Base-by-base conservation (phyloP, 345 rosid species). In the Eucalyptus melliodora region DNA sequence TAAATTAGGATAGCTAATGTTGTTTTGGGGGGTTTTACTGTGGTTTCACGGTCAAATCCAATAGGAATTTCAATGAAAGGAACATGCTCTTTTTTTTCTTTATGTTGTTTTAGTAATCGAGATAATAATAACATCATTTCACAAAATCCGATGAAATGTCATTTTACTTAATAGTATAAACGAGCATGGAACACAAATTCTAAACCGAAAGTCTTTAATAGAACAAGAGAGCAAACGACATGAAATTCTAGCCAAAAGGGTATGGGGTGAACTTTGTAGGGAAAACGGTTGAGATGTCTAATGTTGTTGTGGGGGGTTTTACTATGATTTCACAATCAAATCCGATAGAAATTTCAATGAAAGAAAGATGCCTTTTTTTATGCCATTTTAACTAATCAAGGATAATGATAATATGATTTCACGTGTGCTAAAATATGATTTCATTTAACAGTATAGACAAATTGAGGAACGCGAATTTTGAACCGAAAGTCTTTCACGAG, bases 121-220 rank as follows among this genome's bases (percentile, higher is more conserved):
- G 59, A 19, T 53, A 19, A 53, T 53, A 1, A 53, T 53, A 53
- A 53, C 5, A 53, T 53, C 59, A 53, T 53, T 53, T 53, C 2
- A 19, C 10, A 1, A n/a, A n/a, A n/a, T 53, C 1, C 1, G 4
- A 16, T 50, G 0, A 3, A 50, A 16, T 16, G 21, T 0, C 21
- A 50, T 50, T 50, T 51, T 0, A 51, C 59, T 53, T 21, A 3
- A 40, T 0, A 21, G 5, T 37, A 37, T 11, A 11, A 77, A 40
- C 0, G 3, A 21, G 83, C 2, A 42, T 2, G 1, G 1, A 72
- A 5, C 15, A 5, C 11, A 0, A 19, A 9, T 37, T 37, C 23
- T 37, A 0, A 19, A 19, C 5, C 4, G 0, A 37, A 37, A 21
- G 3, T 6, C 83, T 77, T 37, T 37, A 3, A 7, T 11, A 1